Evolutionary conservation across 768 basidiomycete species (phyloP), one percentile per base, ranked within the genome.

Genomic region (Hericium erinaceus): DNA sequence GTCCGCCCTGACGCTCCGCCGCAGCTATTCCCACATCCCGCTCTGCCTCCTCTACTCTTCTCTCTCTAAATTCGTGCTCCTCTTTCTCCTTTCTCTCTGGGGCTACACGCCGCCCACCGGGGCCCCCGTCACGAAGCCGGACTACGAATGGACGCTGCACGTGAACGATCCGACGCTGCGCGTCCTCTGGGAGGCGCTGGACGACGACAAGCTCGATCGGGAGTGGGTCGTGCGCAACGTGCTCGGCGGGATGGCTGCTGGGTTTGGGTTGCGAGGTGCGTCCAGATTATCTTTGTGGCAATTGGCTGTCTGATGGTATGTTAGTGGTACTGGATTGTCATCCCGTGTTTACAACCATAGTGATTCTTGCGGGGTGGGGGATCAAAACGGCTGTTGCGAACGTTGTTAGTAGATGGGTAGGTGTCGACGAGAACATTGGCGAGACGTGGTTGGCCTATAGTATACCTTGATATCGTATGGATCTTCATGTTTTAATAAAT

Each of bases 201-300:
- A 87, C 60, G 88, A 90, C 53, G 84, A 85, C 60, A 81, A 79
- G 33, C 70, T 92, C 1, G 88, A 92, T 67, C 80, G 87, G 7
- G 88, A 87, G 65, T 93, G 91, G 91, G 73, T 91, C 6, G 82
- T 92, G 4, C 77, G 91, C 24, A 92, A 93, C 62, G 75, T 92
- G 10, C 73, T 93, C 2, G 91, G 91, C 11, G 91, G 91, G 0
- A 85, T 93, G 82, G 85, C 89, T 11, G 86, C 90, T 37, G 91
- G 91, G 1, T 93, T 92, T 67, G 91, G 89, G 0, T 69, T 93
- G 55, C 80, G 90, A 65, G 87, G 90, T 91, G 64, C 46, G 74
- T 66, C 0, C n/a, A 26, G 20, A 46, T 28, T 28, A 11, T 6
- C 48, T 18, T 38, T 16, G 39, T 24, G 33, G 24, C 26, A 22